Evolutionary conservation across 164 flowering plant species (phyloP).

Genomic region (Annona squamosa): DNA sequence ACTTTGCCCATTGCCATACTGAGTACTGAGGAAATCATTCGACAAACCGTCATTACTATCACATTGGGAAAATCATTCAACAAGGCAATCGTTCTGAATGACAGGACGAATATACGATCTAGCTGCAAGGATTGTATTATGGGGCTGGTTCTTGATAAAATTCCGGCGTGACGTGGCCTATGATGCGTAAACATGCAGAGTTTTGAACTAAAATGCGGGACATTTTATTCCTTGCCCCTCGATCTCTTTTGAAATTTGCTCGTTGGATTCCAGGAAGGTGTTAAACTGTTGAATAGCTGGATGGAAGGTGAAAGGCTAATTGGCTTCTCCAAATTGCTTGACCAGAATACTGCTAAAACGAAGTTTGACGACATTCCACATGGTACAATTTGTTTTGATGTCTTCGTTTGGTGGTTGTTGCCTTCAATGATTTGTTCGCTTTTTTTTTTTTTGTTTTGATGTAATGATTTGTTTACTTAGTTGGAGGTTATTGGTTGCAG

Average conservation of each 20-base stretch:
- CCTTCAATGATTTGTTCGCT: neutral
- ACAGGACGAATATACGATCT: neutral
- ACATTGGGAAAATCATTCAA: no score
- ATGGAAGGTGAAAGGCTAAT: constrained; percentile 66
- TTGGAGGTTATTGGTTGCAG: constrained; percentile 32
- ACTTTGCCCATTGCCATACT: no score
- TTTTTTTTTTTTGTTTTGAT: neutral
- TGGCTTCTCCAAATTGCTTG: constrained; percentile 53
- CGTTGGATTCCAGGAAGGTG: constrained; percentile 55
- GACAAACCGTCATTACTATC: no score
- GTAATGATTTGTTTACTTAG: constrained; percentile 2
- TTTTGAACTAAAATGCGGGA: neutral
- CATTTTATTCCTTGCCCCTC: no score
- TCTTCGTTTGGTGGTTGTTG: neutral
- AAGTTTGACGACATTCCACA: constrained; percentile 55
- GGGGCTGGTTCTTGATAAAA: neutral
- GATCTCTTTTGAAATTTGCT: neutral
- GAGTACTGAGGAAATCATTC: no score
- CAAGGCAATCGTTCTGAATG: no score
- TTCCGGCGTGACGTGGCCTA: neutral
- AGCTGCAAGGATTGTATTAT: neutral
- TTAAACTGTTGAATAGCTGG: constrained; percentile 78
- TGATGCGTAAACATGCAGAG: neutral
- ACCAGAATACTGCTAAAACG: constrained; percentile 49
- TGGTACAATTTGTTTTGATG: constrained; percentile 31